Conservation (phyloP, 345 rosid genomes). For the Firmiana major region DNA sequence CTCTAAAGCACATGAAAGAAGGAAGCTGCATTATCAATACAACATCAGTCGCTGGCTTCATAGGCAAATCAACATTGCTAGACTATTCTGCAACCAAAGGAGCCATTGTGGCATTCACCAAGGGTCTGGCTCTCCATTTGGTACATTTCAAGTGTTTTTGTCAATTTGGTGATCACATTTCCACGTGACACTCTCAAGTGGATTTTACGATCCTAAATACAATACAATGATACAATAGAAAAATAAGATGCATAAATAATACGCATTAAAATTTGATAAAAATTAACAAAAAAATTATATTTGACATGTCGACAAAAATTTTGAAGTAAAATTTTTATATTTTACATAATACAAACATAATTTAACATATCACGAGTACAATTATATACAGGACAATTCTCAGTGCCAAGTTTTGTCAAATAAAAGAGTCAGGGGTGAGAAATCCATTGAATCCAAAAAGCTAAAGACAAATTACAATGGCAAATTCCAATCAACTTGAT, state of each 20-base stretch:
- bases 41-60: constrained; percentile 1
- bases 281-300: too few species aligned
- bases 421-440: constrained; percentile 40
- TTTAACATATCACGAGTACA: too few species aligned
- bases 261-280: background rate
- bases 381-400: background rate
- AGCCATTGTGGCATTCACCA: constrained; percentile 15
- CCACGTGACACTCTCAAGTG: too few species aligned
- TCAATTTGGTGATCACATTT: too few species aligned
- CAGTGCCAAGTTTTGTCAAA: constrained; percentile 17
- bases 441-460: constrained; percentile 33
- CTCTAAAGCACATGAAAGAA: constrained; percentile 10
- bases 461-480: constrained; percentile 19
- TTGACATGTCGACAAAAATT: too few species aligned
- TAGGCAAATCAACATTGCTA: background rate
- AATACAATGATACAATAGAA: too few species aligned
- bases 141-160: too few species aligned
- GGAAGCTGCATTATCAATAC: constrained; percentile 7
- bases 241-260: too few species aligned
- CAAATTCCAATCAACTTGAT: background rate
- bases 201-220: too few species aligned
- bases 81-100: background rate
- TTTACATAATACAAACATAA: too few species aligned
- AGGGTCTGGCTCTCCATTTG: constrained; percentile 1
- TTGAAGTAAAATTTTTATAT: too few species aligned